phyloP scores from a whole-genome alignment of 2,329 filamentous ascomycete genomes.

The Penicillium sp. region DNA sequence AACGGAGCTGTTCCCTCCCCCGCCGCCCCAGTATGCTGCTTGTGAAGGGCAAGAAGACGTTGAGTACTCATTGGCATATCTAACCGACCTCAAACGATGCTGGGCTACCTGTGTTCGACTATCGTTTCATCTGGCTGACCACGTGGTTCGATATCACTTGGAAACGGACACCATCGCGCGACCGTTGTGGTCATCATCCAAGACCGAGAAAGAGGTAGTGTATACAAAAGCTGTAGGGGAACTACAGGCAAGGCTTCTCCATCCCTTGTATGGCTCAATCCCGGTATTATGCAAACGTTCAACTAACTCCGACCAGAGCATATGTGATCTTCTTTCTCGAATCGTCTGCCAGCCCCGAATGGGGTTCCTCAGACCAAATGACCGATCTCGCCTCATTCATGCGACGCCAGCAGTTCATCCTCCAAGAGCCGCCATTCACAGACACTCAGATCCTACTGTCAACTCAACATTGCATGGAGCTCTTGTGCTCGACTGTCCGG shows the following conservation, averaged over 20 bases:
- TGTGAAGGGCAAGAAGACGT: conserved; percentile 17
- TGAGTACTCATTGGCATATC: conserved; percentile 28
- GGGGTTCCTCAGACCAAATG: conserved; percentile 1
- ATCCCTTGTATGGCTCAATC: conserved; percentile 17
- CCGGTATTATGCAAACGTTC: neutral
- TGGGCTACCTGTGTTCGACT: conserved; percentile 28
- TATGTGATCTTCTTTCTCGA: conserved; percentile 29
- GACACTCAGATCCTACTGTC: conserved; percentile 22
- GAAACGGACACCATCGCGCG: conserved; percentile 18
- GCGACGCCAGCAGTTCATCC: conserved; percentile 21
- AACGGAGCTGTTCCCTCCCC: conserved; percentile 27
- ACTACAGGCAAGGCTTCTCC: conserved; percentile 23
- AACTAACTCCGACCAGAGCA: conserved; percentile 15
- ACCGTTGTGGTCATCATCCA: conserved; percentile 22
- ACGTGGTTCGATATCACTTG: conserved; percentile 24
- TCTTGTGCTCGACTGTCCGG: conserved; percentile 24
- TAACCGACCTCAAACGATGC: conserved; percentile 25
- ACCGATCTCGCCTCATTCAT: conserved; percentile 8
- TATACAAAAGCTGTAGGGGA: conserved; percentile 24
- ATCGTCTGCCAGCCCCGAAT: conserved; percentile 11
- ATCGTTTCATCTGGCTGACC: conserved; percentile 27
- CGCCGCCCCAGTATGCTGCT: conserved; percentile 25
- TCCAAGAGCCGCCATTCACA: conserved; percentile 25
- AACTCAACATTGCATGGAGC: conserved; percentile 28
- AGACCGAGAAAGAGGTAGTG: conserved; percentile 26